Conservation (phyloP, 129 eudicot species). For the Deinandra increscens region DNA sequence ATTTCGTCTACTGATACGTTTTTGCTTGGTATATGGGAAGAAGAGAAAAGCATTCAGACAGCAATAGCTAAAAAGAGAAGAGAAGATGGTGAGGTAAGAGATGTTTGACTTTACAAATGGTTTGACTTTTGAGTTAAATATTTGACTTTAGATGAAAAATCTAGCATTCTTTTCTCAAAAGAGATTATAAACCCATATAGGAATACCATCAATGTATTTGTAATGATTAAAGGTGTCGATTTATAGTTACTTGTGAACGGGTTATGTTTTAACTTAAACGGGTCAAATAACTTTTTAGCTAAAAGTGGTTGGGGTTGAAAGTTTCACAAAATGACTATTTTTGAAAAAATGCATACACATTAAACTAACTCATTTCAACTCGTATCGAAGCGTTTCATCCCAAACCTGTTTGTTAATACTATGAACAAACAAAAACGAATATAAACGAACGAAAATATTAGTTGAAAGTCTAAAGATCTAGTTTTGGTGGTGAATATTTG, state of each 20-base stretch:
- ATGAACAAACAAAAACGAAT: no score
- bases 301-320: no score
- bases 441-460: no score
- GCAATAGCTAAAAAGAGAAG: constrained; percentile 55
- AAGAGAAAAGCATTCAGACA: constrained; percentile 54
- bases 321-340: no score
- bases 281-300: no score
- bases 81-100: constrained; percentile 83
- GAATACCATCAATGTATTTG: neutral
- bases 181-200: neutral
- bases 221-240: neutral
- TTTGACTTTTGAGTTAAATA: constrained; percentile 8
- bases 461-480: neutral
- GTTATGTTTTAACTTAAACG: no score
- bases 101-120: neutral
- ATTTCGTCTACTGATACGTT: constrained; percentile 47
- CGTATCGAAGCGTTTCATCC: no score
- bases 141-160: constrained; percentile 8
- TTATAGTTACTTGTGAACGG: no score
- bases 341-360: no score
- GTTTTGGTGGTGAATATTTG: constrained; percentile 8
- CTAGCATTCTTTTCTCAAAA: neutral
- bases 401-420: no score
- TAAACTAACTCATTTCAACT: no score
- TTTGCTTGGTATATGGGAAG: constrained; percentile 77